Base-by-base conservation (phyloP, 176 grass and related monocot genomes). In the Oryza glumipatula region DNA sequence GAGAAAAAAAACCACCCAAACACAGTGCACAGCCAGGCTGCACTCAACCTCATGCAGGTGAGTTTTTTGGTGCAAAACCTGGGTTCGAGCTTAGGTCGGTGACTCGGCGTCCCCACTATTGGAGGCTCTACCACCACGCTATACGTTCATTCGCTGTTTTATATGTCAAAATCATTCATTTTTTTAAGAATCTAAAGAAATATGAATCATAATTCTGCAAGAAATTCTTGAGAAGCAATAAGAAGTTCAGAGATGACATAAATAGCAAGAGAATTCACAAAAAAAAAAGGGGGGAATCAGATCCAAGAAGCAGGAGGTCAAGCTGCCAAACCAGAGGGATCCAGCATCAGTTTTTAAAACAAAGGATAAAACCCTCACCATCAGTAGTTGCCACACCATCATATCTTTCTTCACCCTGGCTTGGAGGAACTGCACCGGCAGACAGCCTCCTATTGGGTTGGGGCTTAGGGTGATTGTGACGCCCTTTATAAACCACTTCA, bases 401-500 rank as follows among this genome's bases (percentile, higher is more conserved):
- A 32, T 87, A 87, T 82, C 89, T 90, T 83, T 94, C 94, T 85
- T 94, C 94, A 84, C 86, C 92, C 68, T 86, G 90, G 72, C 36
- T 84, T 24, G 78, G 90, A 78, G 89, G 79, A 89, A 91, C 73
- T 12, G 86, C 67, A 82, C 91, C 86, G 79, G 82, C 82, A 67
- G 90, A 63, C 82, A 90, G 79, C 84, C 94, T 91, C 67, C 90
- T 90, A 80, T 88, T 99, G 51, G 90, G 91, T 76, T 91, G 92
- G 41, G 97, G 90, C 80, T 96, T 99, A 75, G 91, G 88, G 84
- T 99, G 97, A 88, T 91, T 94, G 78, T 99, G 97, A 77, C 21
- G 79, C 45, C 97, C 94, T 87, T 94, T 99, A 87, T 99, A 99
- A 65, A 92, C 76, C 77, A 96, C 88, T 85, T 99, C 97, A 65